These are phyloP conservation scores for Plantago elongata DNA, from an alignment of 257 asterid genomes.

Conservation along the genomic window DNA sequence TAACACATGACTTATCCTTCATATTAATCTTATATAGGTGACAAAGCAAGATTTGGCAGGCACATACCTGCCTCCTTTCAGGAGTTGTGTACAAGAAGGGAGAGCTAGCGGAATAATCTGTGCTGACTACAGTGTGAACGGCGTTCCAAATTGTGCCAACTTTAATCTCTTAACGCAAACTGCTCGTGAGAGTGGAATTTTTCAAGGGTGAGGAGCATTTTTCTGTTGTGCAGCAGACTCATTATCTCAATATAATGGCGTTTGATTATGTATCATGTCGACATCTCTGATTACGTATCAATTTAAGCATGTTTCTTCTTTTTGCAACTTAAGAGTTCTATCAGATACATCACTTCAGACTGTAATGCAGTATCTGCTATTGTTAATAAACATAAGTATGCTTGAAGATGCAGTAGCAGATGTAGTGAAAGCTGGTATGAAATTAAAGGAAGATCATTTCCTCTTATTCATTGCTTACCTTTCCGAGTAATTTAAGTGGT, in stretches of 20 bases:
- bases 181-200: conserved; percentile 69
- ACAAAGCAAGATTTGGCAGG: conserved; percentile 80
- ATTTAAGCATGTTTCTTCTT: neutral
- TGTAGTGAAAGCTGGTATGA: conserved; percentile 73
- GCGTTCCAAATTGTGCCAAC: conserved; percentile 81
- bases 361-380: conserved; percentile 67
- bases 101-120: conserved; percentile 89
- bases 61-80: conserved; percentile 82
- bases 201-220: conserved; percentile 47
- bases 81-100: conserved; percentile 59
- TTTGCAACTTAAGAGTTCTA: neutral
- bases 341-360: conserved; percentile 76
- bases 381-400: conserved; percentile 46
- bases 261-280: too few relatives aligned
- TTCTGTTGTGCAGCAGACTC: too few relatives aligned
- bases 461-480: too few relatives aligned
- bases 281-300: too few relatives aligned
- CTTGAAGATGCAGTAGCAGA: conserved; percentile 75
- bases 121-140: conserved; percentile 78
- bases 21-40: conserved; percentile 33
- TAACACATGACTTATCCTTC: too few relatives aligned
- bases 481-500: too few relatives aligned
- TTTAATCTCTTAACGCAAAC: conserved; percentile 50
- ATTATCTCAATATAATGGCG: too few relatives aligned
- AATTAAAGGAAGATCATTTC: too few relatives aligned